Evolutionary conservation across 2,329 filamentous ascomycete genomes (phyloP).

Genomic region (Botrytis aclada): DNA sequence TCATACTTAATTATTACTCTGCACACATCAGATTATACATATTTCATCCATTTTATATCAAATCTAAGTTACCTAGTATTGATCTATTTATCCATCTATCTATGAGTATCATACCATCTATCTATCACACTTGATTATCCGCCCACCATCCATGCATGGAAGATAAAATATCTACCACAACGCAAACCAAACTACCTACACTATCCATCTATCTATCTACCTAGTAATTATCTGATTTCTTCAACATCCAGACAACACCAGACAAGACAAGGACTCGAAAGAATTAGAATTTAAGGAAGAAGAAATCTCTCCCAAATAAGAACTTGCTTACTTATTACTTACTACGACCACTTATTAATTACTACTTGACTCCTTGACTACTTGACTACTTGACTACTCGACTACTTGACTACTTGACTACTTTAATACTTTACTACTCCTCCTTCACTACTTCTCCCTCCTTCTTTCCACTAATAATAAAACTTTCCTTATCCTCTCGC

Average conservation of each 20-base stretch:
- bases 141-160: not conserved
- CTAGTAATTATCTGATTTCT: not conserved
- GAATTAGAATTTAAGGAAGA: not conserved
- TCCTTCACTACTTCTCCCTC: not conserved
- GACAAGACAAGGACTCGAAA: not conserved
- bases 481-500: slow-evolving; percentile 1
- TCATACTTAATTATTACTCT: not conserved
- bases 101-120: too few relatives aligned
- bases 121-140: not conserved
- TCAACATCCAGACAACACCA: not conserved
- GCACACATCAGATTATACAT: not conserved
- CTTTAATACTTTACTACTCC: too few relatives aligned
- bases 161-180: not conserved
- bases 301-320: not conserved
- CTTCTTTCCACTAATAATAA: not conserved
- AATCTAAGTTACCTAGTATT: too few relatives aligned
- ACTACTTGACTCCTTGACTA: too few relatives aligned
- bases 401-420: too few relatives aligned
- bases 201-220: too few relatives aligned
- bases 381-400: too few relatives aligned
- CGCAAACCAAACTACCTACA: not conserved
- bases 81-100: not conserved
- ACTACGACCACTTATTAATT: not conserved
- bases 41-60: not conserved
- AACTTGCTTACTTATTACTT: not conserved